Base-by-base conservation (phyloP, 257 asterid species). In the Petunia secreta region DNA sequence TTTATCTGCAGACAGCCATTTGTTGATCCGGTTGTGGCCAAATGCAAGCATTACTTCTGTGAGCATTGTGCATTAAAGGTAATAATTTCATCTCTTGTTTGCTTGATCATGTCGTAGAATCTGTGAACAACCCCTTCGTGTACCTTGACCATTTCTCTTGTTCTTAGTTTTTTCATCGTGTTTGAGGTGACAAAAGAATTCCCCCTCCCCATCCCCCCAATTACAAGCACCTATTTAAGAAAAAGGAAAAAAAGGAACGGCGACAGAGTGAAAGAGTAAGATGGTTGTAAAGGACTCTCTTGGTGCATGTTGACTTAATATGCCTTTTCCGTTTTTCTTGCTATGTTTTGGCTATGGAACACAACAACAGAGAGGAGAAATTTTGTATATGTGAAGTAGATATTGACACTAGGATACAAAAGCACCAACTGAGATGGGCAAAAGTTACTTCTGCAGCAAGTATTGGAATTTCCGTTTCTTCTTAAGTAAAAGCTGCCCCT, bases 41-140 rank as follows among this genome's bases (percentile, higher is more conserved):
- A 80, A 90, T 96, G 99, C 92, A 96, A 96, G 83, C 99, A 96
- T 85, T 94, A 94, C 85, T 96, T 94, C 86, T 96, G 99, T 75
- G 96, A 91, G 89, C 99, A 96, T 83, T 96, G 98, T 82, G 97
- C 98, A 36, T 83, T 96, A 80, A 96, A 92, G 99, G 96, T 93
- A 89, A 63, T 65, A 6, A 36, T 36, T 77, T 59, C 60, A 50
- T 43, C 67, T 77, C 58, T 77, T 60, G 1, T 34, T 34, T 73
- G 62, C 46, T 73, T 50, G 59, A 69, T 48, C 60, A 46, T 34
- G 9, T 71, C 16, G 34, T 34, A 6, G 43, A 54, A 2, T 73
- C 46, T 73, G 34, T 3, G 36, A 50, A 73, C 62, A 36, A 5
- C 36, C 43, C 7, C 34, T 50, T 11, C 34, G 2, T 34, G 62